These are phyloP conservation scores for Hyphodiscus hymeniophilus DNA, from an alignment of 495 filamentous ascomycete species.

Conservation along the genomic window DNA sequence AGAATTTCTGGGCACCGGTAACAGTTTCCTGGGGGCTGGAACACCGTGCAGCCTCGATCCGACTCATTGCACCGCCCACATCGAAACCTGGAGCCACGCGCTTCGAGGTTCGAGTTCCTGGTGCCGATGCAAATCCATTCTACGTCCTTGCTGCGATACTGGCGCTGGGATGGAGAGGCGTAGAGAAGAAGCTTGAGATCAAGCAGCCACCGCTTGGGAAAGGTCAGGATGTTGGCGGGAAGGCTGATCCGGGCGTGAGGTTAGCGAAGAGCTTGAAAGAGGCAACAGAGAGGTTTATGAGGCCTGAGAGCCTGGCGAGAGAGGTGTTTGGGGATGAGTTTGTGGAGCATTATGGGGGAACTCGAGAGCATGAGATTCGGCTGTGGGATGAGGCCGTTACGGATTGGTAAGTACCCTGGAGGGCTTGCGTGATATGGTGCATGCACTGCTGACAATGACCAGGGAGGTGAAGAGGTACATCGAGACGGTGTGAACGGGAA, in stretches of 20 bases:
- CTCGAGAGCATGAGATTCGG: slow-evolving; percentile 81
- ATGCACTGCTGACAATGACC: slow-evolving; percentile 36
- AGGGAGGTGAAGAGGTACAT: slow-evolving; percentile 56
- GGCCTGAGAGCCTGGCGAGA: slow-evolving; percentile 70
- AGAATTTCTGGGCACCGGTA: slow-evolving; percentile 98
- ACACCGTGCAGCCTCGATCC: slow-evolving; percentile 85
- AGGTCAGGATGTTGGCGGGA: slow-evolving; percentile 68
- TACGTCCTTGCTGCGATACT: slow-evolving; percentile 83
- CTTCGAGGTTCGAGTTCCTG: slow-evolving; percentile 85
- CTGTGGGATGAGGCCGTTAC: slow-evolving; percentile 95
- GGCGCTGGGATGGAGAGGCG: slow-evolving; percentile 78
- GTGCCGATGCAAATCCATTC: slow-evolving; percentile 84
- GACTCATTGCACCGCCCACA: slow-evolving; percentile 82
- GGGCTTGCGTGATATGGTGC: slow-evolving; percentile 7
- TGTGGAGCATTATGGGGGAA: slow-evolving; percentile 91
- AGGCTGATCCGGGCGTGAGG: slow-evolving; percentile 55
- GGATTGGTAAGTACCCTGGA: slow-evolving; percentile 61
- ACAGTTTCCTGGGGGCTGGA: slow-evolving; percentile 96
- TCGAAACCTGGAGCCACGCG: slow-evolving; percentile 74
- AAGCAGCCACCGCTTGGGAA: slow-evolving; percentile 74
- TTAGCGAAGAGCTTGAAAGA: slow-evolving; percentile 78
- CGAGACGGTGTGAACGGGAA: slow-evolving; percentile 58
- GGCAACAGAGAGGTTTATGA: slow-evolving; percentile 66
- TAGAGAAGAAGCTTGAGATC: slow-evolving; percentile 83
- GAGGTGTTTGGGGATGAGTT: slow-evolving; percentile 93